Conservation (phyloP, 2,329 filamentous ascomycete genomes). For the Exophiala dermatitidis region DNA sequence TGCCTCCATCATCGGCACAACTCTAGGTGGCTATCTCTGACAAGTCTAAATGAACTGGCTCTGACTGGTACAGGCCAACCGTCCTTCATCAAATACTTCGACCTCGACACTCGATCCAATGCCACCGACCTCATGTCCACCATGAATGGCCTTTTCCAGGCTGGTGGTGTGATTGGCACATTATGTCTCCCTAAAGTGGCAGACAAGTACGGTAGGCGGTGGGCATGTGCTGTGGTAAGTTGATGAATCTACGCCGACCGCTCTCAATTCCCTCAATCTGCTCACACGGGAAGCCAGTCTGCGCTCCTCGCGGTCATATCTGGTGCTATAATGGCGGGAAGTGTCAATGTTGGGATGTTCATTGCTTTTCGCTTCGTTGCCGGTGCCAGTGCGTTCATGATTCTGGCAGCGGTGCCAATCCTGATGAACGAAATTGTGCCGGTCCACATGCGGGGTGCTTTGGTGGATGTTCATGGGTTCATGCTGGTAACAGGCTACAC, state of each 20-base stretch:
- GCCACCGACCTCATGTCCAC: slow-evolving; percentile 20
- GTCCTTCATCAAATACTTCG: slow-evolving; percentile 37
- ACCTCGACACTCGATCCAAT: slow-evolving; percentile 17
- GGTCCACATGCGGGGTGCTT: slow-evolving; percentile 17
- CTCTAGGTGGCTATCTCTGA: slow-evolving; percentile 20
- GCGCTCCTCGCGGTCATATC: slow-evolving; percentile 13
- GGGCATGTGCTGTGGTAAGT: slow-evolving; percentile 19
- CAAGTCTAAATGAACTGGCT: background rate
- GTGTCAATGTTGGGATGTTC: slow-evolving; percentile 21
- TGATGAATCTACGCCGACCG: background rate
- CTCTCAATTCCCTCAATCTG: too few species aligned
- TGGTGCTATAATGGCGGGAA: slow-evolving; percentile 16
- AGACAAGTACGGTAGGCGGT: slow-evolving; percentile 22
- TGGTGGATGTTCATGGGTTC: slow-evolving; percentile 22
- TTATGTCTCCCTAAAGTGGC: slow-evolving; percentile 17
- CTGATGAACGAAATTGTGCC: slow-evolving; percentile 24
- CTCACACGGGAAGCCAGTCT: too few species aligned
- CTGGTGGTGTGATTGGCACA: slow-evolving; percentile 17
- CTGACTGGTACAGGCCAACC: slow-evolving; percentile 31
- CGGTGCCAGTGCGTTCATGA: slow-evolving; percentile 23
- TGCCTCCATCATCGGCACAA: slow-evolving; percentile 23
- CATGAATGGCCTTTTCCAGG: slow-evolving; percentile 21
- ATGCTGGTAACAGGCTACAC: slow-evolving; percentile 20
- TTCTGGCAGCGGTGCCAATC: slow-evolving; percentile 23
- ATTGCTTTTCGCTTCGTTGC: slow-evolving; percentile 23